A percentile compares a stretch with the other conserved stretches of the same genome.
Evolutionary conservation across 1,284 basidiomycete genomes (phyloP).

Genomic region (Puccinia hordei): DNA sequence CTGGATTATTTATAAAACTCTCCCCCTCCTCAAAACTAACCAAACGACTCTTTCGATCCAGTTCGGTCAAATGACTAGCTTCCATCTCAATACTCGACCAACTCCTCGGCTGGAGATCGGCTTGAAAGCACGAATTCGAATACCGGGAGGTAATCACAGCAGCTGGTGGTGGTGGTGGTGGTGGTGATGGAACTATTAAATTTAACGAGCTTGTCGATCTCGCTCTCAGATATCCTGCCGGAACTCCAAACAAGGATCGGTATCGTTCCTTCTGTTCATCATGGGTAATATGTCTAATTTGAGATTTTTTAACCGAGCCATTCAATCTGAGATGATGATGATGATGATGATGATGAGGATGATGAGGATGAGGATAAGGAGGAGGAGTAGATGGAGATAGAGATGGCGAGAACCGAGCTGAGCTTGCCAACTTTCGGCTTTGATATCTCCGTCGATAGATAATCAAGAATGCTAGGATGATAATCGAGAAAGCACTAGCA

Average conservation of each 20-base stretch:
- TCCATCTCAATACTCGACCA: background rate
- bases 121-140: background rate
- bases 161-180: too few relatives aligned
- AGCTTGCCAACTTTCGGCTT: conserved; percentile 13
- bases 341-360: too few relatives aligned
- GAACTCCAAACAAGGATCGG: conserved; percentile 27
- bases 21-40: too few relatives aligned
- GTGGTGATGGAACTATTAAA: too few relatives aligned
- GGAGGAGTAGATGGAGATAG: too few relatives aligned
- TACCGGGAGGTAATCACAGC: too few relatives aligned
- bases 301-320: conserved; percentile 4
- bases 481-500: conserved; percentile 12
- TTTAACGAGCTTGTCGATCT: background rate
- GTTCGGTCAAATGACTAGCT: too few relatives aligned
- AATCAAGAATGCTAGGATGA: conserved; percentile 1
- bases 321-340: background rate
- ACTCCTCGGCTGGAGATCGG: background rate
- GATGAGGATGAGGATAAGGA: too few relatives aligned
- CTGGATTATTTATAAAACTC: too few relatives aligned
- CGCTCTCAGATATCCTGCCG: conserved; percentile 25
- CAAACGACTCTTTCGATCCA: too few relatives aligned
- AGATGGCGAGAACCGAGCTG: background rate
- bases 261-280: conserved; percentile 31
- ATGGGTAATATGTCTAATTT: conserved; percentile 23
- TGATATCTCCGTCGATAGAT: conserved; percentile 27